A percentile compares a stretch with the other conserved stretches of the same genome.
Evolutionary conservation across 2,329 filamentous ascomycete genomes (phyloP).

Genomic region (Fusarium vanettenii): DNA sequence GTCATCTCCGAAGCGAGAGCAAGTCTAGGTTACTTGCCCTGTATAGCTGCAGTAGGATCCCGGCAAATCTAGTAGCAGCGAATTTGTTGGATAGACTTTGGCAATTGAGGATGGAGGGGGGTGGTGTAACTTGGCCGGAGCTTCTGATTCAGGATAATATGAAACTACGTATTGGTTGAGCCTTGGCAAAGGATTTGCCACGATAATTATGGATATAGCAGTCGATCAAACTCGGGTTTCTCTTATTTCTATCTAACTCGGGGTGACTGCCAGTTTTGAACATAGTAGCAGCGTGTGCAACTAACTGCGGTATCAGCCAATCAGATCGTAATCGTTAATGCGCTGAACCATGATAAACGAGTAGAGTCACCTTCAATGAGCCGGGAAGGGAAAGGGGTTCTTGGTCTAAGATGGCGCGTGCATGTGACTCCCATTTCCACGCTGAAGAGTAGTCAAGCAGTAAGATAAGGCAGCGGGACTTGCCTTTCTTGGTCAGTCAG

Average conservation of each 20-base stretch:
- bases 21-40: not conserved
- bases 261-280: not conserved
- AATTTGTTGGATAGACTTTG: not conserved
- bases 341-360: too few relatives aligned
- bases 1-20: not conserved
- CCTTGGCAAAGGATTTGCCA: not conserved
- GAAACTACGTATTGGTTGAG: not conserved
- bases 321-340: not conserved
- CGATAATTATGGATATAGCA: not conserved
- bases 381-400: not conserved
- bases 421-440: not conserved
- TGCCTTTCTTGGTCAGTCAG: not conserved
- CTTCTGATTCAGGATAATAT: not conserved
- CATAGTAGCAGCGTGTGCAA: not conserved
- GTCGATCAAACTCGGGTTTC: not conserved
- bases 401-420: not conserved
- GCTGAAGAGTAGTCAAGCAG: too few relatives aligned
- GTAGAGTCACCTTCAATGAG: not conserved
- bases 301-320: not conserved
- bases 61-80: not conserved
- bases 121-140: not conserved
- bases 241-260: not conserved
- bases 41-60: not conserved
- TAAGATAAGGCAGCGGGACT: not conserved
- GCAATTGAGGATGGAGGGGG: not conserved